Evolutionary conservation across 2,329 filamentous ascomycete species (phyloP).

Genomic region (Xylariaceae sp.): DNA sequence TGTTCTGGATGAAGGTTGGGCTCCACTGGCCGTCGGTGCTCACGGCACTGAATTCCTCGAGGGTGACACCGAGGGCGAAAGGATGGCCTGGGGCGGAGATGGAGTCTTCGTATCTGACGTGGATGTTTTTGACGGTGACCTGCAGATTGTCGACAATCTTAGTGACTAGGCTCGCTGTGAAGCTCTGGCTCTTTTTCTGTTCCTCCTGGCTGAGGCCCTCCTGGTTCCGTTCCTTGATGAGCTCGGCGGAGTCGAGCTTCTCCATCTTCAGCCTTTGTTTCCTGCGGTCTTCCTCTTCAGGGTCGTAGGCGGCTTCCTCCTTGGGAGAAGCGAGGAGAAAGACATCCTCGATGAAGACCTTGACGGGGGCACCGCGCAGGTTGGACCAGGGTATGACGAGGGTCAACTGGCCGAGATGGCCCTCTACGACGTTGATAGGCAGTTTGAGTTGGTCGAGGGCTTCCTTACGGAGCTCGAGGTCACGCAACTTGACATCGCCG

Average conservation of each 20-base stretch:
- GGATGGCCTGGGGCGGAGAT: constrained; percentile 93
- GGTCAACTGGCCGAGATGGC: constrained; percentile 87
- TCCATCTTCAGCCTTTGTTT: constrained; percentile 96
- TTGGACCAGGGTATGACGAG: constrained; percentile 97
- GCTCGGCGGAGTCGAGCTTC: constrained; percentile 92
- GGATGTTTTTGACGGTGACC: constrained; percentile 96
- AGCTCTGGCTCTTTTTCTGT: constrained; percentile 95
- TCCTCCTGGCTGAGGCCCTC: constrained; percentile 93
- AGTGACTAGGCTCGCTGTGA: constrained; percentile 88
- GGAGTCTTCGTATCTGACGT: constrained; percentile 96
- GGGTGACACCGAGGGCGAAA: constrained; percentile 85
- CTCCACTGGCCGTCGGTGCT: constrained; percentile 95
- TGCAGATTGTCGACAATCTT: constrained; percentile 99
- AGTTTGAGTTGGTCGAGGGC: constrained; percentile 95
- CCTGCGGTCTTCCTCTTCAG: constrained; percentile 84
- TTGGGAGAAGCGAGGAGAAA: constrained; percentile 93
- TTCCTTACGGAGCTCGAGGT: constrained; percentile 89
- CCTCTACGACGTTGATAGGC: constrained; percentile 93
- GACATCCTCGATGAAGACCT: constrained; percentile 94
- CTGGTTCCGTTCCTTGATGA: constrained; percentile 87
- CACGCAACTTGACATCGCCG: constrained; percentile 90
- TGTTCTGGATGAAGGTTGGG: constrained; percentile 91
- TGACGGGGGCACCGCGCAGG: constrained; percentile 86
- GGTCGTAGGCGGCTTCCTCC: constrained; percentile 89
- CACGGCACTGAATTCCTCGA: constrained; percentile 95